Evolutionary conservation across 164 flowering plant genomes (phyloP), one percentile per base, ranked within the genome.

Genomic region (grape (Vitis vinifera)): DNA sequence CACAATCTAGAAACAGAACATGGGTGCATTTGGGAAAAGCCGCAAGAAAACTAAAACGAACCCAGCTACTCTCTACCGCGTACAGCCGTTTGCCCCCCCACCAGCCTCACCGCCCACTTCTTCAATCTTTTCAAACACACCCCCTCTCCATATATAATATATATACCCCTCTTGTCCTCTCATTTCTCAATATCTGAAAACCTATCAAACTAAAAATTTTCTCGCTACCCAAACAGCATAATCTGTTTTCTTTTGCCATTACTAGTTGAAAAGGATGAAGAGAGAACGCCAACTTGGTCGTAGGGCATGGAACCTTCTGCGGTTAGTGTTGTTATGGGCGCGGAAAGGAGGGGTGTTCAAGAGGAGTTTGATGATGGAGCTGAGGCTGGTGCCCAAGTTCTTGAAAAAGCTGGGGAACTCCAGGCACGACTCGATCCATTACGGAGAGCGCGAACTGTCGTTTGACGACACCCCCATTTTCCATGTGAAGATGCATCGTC

Each of bases 381-480:
- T 89, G 3, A 82, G 82, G 1, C 70, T 77, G 50, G 51, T 90
- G 12, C 81, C 86, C 9, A 85, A 80, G 74, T 77, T 76, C 58
- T 19, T 88, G 55, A 87, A 82, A 67, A 79, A 69, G 63, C 77
- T 88, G 3, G 72, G 75, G 0, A 72, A 79, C 51, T 9, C 66
- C 3, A 23, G 68, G 10, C 74, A 53, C 17, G 71, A 78, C 17
- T 67, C 76, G 1, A 53, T 83, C 44, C 55, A 62, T 17, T 89
- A 87, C 63, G 78, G 84, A 1, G 98, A 94, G 70, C 86, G 83
- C 1, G 77, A 94, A 81, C 83, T 92, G 68, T 92, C 98, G 30
- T 92, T 94, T 65, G 97, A 92, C 61, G 73, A 84, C 19, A 91
- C 98, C 0, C 98, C 98, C 0, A 55, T 85, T 31, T 71, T 94